Base-by-base conservation (phyloP, 2,329 filamentous ascomycete species). In the Aschersonia sp. region DNA sequence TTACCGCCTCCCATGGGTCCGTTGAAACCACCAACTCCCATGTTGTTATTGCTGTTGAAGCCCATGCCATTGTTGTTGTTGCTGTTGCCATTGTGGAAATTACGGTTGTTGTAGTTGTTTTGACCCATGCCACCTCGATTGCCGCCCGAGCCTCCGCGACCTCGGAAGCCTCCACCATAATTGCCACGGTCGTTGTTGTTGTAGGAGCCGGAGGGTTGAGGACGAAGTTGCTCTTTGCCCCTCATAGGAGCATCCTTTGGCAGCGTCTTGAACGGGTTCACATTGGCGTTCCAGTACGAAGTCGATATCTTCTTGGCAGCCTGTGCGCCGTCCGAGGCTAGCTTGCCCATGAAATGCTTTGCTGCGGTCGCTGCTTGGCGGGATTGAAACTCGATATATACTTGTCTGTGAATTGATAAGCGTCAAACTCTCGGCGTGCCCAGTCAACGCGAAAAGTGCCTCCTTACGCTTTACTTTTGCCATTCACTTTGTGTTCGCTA, bases 401-500 rank as follows among this genome's bases (percentile, higher is more conserved):
- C 87, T 74, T 82, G 78, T 7, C 79, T 81, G 52, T 41, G 40
- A 12, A n/a, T 41, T 14, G 14, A 41, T 7, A n/a, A 41, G 6
- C 11, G 5, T 9, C n/a, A n/a, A 41, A 7, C 14, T 22, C 22
- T 22, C 22, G 22, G 22, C 22, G 22, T 4, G 22, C 22, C 22
- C 22, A 22, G 22, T 22, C 22, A 22, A 22, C 22, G 22, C 22
- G 22, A 22, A 22, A 2, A 22, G 22, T 22, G 22, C 22, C 22
- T 22, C 65, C 80, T 53, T 73, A 94, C 89, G 92, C 90, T 70
- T 97, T 95, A 67, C 87, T 95, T 69, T 98, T 98, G 56, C 92
- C 92, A 56, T 98, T 98, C 44, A 97, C 89, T 63, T 98, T 98
- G 66, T 97, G 92, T 63, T 98, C 92, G 58, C 87, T 95, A 63